Evolutionary conservation across 768 basidiomycete genomes (phyloP), one percentile per base, ranked within the genome.

Genomic region (Chalciporus chontae): DNA sequence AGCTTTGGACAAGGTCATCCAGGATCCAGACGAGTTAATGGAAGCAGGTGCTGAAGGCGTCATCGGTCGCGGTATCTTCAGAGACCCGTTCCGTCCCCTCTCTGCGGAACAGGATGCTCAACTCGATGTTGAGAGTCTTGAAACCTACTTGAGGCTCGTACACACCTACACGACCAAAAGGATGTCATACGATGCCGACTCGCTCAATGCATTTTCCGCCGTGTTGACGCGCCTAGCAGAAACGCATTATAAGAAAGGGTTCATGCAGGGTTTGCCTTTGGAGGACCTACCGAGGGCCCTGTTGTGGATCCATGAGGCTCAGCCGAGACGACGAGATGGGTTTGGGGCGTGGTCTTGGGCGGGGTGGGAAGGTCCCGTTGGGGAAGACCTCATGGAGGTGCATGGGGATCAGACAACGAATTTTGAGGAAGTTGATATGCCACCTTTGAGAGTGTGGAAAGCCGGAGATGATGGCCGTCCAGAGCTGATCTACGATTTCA

Each of bases 191-290:
- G 58, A 59, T 8, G 36, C 26, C 1, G 58, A 53, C 21, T 43
- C 58, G 13, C 51, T 51, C 47, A 43, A 56, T n/a, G 54, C 54
- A 10, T 55, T 58, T 11, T 56, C 55, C 4, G 52, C 55, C 26
- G 4, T 60, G 10, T 45, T 57, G 34, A 41, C 43, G n/a, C 39
- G 48, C 32, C n/a, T 56, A 8, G 10, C 19, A 17, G 46, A 43
- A 8, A 42, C 8, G 8, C 3, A 36, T 36, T 52, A 55, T 39
- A 8, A 45, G 26, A n/a, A 4, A 3, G 55, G 58, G 21, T 60
- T 57, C n/a, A 8, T 58, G 38, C 40, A 58, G 7, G 57, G 57
- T 27, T 49, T 57, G 26, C 47, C 55, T 2, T 14, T 44, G 8
- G 14, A 58, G 4, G 43, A 56, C 36, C 40, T 55, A 8, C 45